A percentile compares a stretch with the other conserved stretches of the same genome.
These are phyloP conservation scores for Magnolia kwangsiensis DNA, from an alignment of 164 flowering plant genomes.

Conservation along the genomic window DNA sequence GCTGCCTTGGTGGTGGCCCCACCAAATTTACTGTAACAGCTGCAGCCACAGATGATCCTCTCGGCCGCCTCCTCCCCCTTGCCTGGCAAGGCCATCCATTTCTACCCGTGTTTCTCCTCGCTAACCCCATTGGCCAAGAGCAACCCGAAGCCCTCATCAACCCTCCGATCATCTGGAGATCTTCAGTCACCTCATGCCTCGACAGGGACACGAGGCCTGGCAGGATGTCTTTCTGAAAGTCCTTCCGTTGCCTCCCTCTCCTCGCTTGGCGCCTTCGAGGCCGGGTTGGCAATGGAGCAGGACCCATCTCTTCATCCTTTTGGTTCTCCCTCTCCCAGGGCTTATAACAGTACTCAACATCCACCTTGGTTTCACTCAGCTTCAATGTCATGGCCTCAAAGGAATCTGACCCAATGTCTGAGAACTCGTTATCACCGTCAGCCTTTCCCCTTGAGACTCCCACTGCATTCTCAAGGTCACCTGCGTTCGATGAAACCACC, in stretches of 20 bases:
- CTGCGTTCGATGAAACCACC: constrained; percentile 25
- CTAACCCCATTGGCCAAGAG: constrained; percentile 56
- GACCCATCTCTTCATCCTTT: constrained; percentile 41
- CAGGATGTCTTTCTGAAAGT: constrained; percentile 92
- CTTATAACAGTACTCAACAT: constrained; percentile 50
- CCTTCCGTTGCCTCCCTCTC: constrained; percentile 86
- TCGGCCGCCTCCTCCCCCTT: constrained; percentile 54
- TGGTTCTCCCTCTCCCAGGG: constrained; percentile 42
- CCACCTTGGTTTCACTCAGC: constrained; percentile 51
- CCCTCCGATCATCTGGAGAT: constrained; percentile 65
- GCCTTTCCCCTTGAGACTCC: constrained; percentile 7
- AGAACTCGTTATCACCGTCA: constrained; percentile 9
- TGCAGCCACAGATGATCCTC: constrained; percentile 17
- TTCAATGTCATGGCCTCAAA: constrained; percentile 82
- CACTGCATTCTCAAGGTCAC: constrained; percentile 14
- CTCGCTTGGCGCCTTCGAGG: constrained; percentile 73
- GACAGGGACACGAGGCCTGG: constrained; percentile 84
- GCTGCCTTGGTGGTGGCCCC: constrained; percentile 37
- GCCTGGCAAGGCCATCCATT: constrained; percentile 33
- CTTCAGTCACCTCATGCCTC: constrained; percentile 91
- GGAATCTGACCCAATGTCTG: constrained; percentile 45
- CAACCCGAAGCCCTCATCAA: constrained; percentile 78
- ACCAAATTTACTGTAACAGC: constrained; percentile 10
- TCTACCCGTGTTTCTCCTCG: constrained; percentile 58
- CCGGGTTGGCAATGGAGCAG: constrained; percentile 24